Evolutionary conservation across 2,329 filamentous ascomycete genomes (phyloP).

Genomic region (Ophiostoma ulmi): DNA sequence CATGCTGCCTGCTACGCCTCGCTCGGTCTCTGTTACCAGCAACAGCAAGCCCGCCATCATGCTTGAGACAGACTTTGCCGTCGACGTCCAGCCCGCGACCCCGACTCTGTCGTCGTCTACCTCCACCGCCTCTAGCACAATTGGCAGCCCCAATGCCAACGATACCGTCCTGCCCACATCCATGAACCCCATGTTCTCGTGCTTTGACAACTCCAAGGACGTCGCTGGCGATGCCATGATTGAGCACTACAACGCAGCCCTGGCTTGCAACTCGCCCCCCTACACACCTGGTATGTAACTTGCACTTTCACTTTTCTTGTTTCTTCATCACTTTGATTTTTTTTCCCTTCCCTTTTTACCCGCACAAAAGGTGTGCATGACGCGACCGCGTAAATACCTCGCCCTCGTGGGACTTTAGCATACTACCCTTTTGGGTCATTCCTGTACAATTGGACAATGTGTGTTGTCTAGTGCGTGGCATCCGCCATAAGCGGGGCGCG

Average conservation of each 20-base stretch:
- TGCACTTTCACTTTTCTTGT: neutral
- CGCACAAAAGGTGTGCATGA: neutral
- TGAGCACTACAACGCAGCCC: conserved; percentile 16
- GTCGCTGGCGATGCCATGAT: conserved; percentile 35
- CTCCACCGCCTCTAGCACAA: conserved; percentile 73
- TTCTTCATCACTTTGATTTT: neutral
- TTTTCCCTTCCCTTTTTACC: neutral
- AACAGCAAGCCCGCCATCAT: conserved; percentile 77
- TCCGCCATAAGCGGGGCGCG: conserved; percentile 4
- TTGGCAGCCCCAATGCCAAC: conserved; percentile 76
- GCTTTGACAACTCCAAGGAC: conserved; percentile 60
- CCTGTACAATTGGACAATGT: neutral
- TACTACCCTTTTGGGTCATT: conserved; percentile 2
- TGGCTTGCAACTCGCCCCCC: conserved; percentile 57
- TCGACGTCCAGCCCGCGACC: conserved; percentile 69
- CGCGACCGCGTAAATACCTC: conserved; percentile 16
- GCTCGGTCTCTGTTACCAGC: conserved; percentile 71
- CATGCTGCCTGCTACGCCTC: conserved; percentile 42
- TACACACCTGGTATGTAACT: conserved; percentile 76
- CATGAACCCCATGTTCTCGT: conserved; percentile 71
- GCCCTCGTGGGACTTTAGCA: conserved; percentile 13
- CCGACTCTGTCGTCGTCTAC: conserved; percentile 73
- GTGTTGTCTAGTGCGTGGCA: neutral
- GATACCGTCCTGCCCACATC: conserved; percentile 72
- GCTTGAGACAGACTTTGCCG: conserved; percentile 69